Evolutionary conservation across 257 asterid species (phyloP), one percentile per base, ranked within the genome.

Genomic region (Euphrasia confusa): DNA sequence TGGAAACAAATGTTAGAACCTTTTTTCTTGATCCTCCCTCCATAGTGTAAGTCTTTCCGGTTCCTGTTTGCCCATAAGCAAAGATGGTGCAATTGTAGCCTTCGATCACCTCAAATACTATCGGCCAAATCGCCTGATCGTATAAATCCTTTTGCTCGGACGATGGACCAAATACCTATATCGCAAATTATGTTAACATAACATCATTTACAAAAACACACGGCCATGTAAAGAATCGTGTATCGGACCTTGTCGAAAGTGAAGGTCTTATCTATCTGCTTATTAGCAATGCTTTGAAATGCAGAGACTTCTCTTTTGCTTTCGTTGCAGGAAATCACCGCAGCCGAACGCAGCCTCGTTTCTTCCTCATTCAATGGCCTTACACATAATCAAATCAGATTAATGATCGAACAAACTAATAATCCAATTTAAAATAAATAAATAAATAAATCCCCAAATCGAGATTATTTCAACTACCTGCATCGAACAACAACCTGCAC

Each of bases 51-150:
- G 99, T 92, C 76, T 92, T 89, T 74, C 99, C 99, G 0, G 97
- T 92, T 75, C 99, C 99, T 4, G 97, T 93, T 80, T 93, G 99
- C 63, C 99, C 97, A 69, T 93, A 93, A 10, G 99, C 99, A 67
- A 93, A 93, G 61, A 93, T 90, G 30, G 99, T 89, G 86, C 99
- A 93, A 67, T 89, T 92, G 75, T 86, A 92, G 63, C 99, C 99
- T 78, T 92, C 99, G 42, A 92, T 83, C 44, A 92, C 99, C 79
- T 92, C 99, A 72, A 77, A 89, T 30, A 89, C 99, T 56, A 80
- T 82, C 2, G 99, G 99, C 56, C 89, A 81, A 54, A 92, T 84
- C 14, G 97, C 84, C 64, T 83, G 94, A 68, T 89, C 88, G 58
- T 80, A 92, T 68, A 92, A 78, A 78, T 92, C 99, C 84, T 86